These are phyloP conservation scores for Postia placenta DNA, from an alignment of 768 basidiomycete genomes.

Conservation along the genomic window DNA sequence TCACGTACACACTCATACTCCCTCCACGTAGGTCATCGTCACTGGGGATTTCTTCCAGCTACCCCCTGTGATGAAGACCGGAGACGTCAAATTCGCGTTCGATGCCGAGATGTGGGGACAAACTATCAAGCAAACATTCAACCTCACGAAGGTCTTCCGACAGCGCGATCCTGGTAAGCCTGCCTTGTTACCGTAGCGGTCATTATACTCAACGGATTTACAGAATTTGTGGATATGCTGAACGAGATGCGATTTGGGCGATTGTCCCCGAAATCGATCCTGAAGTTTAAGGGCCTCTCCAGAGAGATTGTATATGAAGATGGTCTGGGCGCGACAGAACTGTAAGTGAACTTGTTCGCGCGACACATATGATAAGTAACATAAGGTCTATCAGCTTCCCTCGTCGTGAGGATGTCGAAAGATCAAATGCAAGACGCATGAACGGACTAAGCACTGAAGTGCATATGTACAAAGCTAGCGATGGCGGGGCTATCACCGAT, in stretches of 20 bases:
- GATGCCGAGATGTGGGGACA: constrained; percentile 48
- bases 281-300: constrained; percentile 63
- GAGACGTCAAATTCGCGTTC: constrained; percentile 76
- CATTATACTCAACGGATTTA: not conserved
- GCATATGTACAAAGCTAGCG: constrained; percentile 49
- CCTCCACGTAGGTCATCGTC: constrained; percentile 59
- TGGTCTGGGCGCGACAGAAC: constrained; percentile 82
- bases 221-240: constrained; percentile 92
- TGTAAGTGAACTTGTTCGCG: constrained; percentile 38
- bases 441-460: constrained; percentile 46
- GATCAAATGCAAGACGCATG: constrained; percentile 72
- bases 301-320: constrained; percentile 72
- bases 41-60: constrained; percentile 99
- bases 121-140: constrained; percentile 82
- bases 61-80: constrained; percentile 74
- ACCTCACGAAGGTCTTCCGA: constrained; percentile 92
- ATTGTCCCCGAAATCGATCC: constrained; percentile 58
- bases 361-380: not conserved
- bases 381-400: constrained; percentile 64
- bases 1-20: not conserved
- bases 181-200: not conserved
- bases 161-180: constrained; percentile 82
- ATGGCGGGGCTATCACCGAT: constrained; percentile 56
- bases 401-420: constrained; percentile 85
- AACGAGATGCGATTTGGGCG: constrained; percentile 96